These are phyloP conservation scores for Paxillus involutus DNA, from an alignment of 768 basidiomycete species.

Conservation along the genomic window DNA sequence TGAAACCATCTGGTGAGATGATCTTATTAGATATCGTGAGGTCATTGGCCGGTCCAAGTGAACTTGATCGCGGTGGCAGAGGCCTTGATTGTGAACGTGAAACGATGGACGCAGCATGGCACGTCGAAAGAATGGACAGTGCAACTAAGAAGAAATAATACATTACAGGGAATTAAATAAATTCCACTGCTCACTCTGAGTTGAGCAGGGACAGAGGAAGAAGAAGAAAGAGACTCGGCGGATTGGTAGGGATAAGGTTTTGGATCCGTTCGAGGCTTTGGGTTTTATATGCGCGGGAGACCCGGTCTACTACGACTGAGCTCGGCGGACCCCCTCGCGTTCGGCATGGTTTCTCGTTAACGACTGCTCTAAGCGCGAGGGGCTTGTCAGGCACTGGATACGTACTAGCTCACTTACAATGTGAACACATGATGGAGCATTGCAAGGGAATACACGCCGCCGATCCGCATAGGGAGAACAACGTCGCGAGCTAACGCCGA, in stretches of 20 bases:
- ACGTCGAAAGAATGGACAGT: constrained; percentile 3
- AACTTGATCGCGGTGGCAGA: not conserved
- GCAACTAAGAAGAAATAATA: constrained; percentile 1
- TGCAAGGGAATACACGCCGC: too few relatives aligned
- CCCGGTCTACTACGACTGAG: not conserved
- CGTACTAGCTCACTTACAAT: not conserved
- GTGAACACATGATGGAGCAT: too few relatives aligned
- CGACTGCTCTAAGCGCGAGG: not conserved
- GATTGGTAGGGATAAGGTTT: not conserved
- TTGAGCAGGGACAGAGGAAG: not conserved
- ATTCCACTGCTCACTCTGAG: not conserved
- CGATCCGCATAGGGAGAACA: not conserved
- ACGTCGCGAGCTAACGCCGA: not conserved
- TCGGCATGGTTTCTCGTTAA: not conserved
- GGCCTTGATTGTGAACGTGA: constrained; percentile 9
- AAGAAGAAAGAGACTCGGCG: not conserved
- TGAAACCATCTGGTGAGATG: constrained; percentile 51
- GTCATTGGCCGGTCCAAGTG: constrained; percentile 21
- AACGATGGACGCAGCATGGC: constrained; percentile 19
- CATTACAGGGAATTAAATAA: constrained; percentile 10
- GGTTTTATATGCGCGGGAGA: constrained; percentile 1
- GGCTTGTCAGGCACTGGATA: not conserved
- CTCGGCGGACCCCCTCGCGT: not conserved
- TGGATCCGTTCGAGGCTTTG: not conserved
- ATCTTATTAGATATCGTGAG: constrained; percentile 39